Percentiles rank a stretch among this genome's conserved stretches.
These are phyloP conservation scores for Kockiozyma suomiensis DNA, from an alignment of 805 yeast genomes.

Conservation along the genomic window DNA sequence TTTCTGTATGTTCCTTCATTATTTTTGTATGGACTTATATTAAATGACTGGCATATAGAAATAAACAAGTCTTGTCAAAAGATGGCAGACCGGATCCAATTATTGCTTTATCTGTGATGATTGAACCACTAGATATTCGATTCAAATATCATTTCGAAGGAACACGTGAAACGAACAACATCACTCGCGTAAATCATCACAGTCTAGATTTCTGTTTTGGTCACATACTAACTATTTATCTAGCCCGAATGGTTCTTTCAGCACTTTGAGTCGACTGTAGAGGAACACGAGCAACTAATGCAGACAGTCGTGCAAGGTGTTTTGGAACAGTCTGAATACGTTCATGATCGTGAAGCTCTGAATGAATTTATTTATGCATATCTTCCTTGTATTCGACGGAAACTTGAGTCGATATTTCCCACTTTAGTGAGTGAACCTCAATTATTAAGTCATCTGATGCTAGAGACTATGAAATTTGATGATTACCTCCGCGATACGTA, in stretches of 20 bases:
- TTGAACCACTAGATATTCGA: conserved; percentile 51
- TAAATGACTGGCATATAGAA: too few species aligned
- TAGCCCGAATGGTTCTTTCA: conserved; percentile 69
- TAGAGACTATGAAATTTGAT: conserved; percentile 63
- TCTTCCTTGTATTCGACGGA: conserved; percentile 51
- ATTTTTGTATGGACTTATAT: too few species aligned
- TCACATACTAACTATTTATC: not conserved
- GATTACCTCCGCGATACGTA: conserved; percentile 50
- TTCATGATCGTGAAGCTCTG: conserved; percentile 39
- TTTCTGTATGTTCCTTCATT: conserved; percentile 9
- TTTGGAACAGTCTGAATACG: conserved; percentile 26
- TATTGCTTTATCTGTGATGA: conserved; percentile 48
- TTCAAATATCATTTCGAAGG: conserved; percentile 65
- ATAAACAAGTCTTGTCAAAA: not conserved
- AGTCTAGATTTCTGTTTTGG: not conserved
- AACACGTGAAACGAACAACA: conserved; percentile 59
- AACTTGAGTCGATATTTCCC: conserved; percentile 44
- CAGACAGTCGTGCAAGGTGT: conserved; percentile 35
- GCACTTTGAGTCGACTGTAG: conserved; percentile 46
- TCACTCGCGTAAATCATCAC: conserved; percentile 54
- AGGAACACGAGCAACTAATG: conserved; percentile 41
- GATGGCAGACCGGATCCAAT: conserved; percentile 5
- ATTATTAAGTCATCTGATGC: conserved; percentile 59
- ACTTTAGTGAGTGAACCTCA: conserved; percentile 46
- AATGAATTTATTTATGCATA: conserved; percentile 52